Evolutionary conservation across 768 basidiomycete species (phyloP).

Genomic region (Ramaria sp.): DNA sequence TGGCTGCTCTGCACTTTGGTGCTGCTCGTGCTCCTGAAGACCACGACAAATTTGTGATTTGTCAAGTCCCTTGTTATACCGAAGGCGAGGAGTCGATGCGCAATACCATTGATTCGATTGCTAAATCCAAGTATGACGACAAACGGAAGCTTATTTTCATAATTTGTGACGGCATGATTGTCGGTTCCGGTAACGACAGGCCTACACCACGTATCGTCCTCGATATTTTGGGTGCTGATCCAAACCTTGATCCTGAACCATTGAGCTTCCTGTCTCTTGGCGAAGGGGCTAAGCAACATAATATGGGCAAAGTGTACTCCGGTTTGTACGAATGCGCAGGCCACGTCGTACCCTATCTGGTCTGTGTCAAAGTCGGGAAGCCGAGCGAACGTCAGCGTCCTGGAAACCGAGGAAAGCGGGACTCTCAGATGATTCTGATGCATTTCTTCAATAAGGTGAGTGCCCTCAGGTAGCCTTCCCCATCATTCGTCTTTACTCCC

Average conservation of each 20-base stretch:
- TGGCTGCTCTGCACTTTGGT: conserved; percentile 81
- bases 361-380: conserved; percentile 89
- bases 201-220: conserved; percentile 94
- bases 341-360: conserved; percentile 92
- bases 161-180: conserved; percentile 97
- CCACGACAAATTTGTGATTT: conserved; percentile 95
- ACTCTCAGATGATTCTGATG: conserved; percentile 94
- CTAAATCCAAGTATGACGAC: conserved; percentile 93
- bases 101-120: conserved; percentile 86
- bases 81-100: conserved; percentile 84
- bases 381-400: conserved; percentile 88
- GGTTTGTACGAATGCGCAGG: conserved; percentile 90
- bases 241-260: conserved; percentile 89
- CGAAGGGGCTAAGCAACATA: conserved; percentile 92
- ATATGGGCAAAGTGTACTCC: conserved; percentile 97
- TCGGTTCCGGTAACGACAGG: conserved; percentile 92
- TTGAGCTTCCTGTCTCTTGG: conserved; percentile 90
- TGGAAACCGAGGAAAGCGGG: conserved; percentile 97
- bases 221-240: conserved; percentile 91
- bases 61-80: conserved; percentile 97
- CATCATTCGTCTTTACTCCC: background rate
- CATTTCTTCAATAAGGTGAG: conserved; percentile 93
- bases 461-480: background rate
- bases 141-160: conserved; percentile 90
- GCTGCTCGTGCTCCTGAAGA: conserved; percentile 78